Evolutionary conservation across 2,329 filamentous ascomycete genomes (phyloP).

Genomic region (Alternaria sp.): DNA sequence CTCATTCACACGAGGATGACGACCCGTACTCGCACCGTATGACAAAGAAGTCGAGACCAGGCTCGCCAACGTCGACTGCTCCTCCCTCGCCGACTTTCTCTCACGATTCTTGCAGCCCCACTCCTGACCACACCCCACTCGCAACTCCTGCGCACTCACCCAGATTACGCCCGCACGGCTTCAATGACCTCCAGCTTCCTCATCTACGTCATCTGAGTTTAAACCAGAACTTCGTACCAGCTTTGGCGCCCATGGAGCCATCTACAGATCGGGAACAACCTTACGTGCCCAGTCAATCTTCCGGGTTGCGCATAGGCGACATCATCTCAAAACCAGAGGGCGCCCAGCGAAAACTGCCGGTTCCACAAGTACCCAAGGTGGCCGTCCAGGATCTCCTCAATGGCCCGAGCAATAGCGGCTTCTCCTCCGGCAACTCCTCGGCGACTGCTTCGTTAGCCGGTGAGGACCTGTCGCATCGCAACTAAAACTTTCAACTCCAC

Average conservation of each 20-base stretch:
- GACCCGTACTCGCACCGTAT: constrained; percentile 78
- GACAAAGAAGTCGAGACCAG: constrained; percentile 88
- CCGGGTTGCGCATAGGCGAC: constrained; percentile 83
- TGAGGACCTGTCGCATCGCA: constrained; percentile 49
- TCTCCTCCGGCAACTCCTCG: constrained; percentile 77
- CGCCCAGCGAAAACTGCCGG: constrained; percentile 86
- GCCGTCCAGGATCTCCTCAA: constrained; percentile 84
- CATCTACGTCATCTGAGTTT: constrained; percentile 78
- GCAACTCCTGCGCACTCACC: constrained; percentile 95
- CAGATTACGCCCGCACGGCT: constrained; percentile 78
- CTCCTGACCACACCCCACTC: constrained; percentile 97
- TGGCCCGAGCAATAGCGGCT: constrained; percentile 61
- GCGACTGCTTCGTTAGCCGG: constrained; percentile 79
- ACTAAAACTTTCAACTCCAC: constrained; percentile 21
- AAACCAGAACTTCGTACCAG: constrained; percentile 64
- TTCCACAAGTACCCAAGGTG: constrained; percentile 89
- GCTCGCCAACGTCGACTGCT: constrained; percentile 93
- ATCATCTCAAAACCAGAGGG: constrained; percentile 91
- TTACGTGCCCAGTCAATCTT: constrained; percentile 62
- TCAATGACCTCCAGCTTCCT: constrained; percentile 79
- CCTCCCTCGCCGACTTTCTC: constrained; percentile 97
- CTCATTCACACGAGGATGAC: constrained; percentile 83
- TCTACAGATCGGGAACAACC: constrained; percentile 66
- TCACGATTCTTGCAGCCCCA: constrained; percentile 92
- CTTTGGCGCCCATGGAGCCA: constrained; percentile 74